Evolutionary conservation across 192 early-diverging fungal species (phyloP), one percentile per base, ranked within the genome.

Genomic region (Mortierella hygrophila): DNA sequence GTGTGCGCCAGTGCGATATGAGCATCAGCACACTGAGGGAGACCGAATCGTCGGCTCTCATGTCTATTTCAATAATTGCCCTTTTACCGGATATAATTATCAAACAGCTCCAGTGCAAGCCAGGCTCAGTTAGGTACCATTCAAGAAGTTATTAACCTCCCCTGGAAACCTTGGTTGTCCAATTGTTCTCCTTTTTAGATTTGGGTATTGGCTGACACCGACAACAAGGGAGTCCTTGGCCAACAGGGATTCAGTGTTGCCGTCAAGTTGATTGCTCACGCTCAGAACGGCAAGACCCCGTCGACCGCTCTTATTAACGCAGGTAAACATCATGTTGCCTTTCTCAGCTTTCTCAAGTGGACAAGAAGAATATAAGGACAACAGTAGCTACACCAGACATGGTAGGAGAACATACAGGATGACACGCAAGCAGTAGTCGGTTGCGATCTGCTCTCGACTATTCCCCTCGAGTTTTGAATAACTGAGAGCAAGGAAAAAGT

Each of bases 191-290:
- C 26, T 65, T 32, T 29, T 32, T 78, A 94, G 90, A 96, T 99
- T 69, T 99, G 98, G 98, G 91, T 97, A 60, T 88, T 95, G n/a
- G 94, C 94, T 9, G 97, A 97, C 84, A 74, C 89, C 4, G 94
- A 96, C 38, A 91, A 94, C 81, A 92, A 93, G 75, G 98, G 97
- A 23, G 91, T 92, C 40, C 88, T 98, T 68, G 94, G 93, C 29
- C 89, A 90, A 49, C 88, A 89, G 23, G 94, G 92, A 44, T 99
- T 99, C 87, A 90, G 88, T 74, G 92, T 95, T 41, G 96, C 96
- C 13, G 82, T 98, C 74, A 99, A 98, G 84, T 89, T 98, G 69
- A 98, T 99, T 83, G 95, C 97, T 38, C 89, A 97, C 26, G 95
- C 92, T 16, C 98, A 99, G 82, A 90, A 91, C 60, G 94, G 94